These are phyloP conservation scores for Avena insularis DNA, from an alignment of 176 grass and related monocot genomes.

Conservation along the genomic window DNA sequence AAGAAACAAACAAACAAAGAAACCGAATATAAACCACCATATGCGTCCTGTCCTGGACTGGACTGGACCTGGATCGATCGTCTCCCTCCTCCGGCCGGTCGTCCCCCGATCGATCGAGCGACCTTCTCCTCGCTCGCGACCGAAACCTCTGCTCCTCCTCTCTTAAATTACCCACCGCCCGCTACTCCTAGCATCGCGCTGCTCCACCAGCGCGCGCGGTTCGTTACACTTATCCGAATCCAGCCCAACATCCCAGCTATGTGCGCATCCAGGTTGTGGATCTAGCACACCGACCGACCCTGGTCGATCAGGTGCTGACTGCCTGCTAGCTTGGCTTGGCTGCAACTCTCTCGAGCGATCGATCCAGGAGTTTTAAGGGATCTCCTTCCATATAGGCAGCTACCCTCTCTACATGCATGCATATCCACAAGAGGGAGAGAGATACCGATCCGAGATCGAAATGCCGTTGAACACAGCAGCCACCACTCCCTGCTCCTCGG, in stretches of 20 bases:
- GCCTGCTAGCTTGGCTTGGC: no score
- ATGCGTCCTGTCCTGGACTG: not conserved
- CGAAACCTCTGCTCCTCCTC: not conserved
- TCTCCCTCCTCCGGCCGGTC: not conserved
- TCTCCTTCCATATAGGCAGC: no score
- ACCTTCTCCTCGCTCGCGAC: not conserved
- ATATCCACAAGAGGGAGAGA: slow-evolving; percentile 1
- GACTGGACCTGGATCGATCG: not conserved
- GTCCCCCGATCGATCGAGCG: no score
- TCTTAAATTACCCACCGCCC: not conserved
- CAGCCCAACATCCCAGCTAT: not conserved
- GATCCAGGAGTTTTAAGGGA: not conserved
- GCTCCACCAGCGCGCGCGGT: not conserved
- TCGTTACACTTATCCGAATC: not conserved
- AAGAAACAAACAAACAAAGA: not conserved
- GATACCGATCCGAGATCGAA: slow-evolving; percentile 7
- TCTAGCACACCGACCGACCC: slow-evolving; percentile 2
- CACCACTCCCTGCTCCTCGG: not conserved
- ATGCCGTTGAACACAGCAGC: not conserved
- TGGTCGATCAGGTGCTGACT: not conserved
- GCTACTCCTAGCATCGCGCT: not conserved
- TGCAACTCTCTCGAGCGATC: not conserved
- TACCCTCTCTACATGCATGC: not conserved
- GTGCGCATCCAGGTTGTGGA: not conserved
- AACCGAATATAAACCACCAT: slow-evolving; percentile 6